Evolutionary conservation across 2,329 filamentous ascomycete genomes (phyloP), one percentile per base, ranked within the genome.

Genomic region (Xylariaceae sp.): DNA sequence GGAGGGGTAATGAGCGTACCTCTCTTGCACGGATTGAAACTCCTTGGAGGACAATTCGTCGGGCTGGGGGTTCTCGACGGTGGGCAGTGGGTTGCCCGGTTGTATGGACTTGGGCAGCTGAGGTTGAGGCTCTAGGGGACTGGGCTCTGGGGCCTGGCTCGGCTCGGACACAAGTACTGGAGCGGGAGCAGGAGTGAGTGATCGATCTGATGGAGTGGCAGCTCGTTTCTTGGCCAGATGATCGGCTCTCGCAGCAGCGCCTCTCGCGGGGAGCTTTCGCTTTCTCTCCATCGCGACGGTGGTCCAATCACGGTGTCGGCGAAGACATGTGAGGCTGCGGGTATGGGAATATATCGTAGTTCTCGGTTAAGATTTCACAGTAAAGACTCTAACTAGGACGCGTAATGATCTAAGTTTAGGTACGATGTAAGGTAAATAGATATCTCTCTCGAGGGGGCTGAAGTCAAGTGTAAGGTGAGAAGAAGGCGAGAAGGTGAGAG

Each of bases 11-110:
- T 32, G 29, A 42, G 45, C 57, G 50, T 64, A 83, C 83, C 83
- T 89, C 60, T 89, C 84, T 42, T 81, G 76, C 31, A 90, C 73
- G 18, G 79, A 79, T 64, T 90, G 87, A 56, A 83, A 91, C 12
- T 89, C 84, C 49, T 74, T 76, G 4, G 65, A 57, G 0, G 82
- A 67, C 6, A 90, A 68, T 47, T 82, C 73, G 7, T 78, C 73
- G 1, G 80, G 66, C 59, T 93, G 87, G 13, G 81, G 71, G 37
- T 78, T 73, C 51, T 83, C 75, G 12, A 89, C 74, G 0, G 82
- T 87, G 2, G 87, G 87, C 24, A 91, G 66, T 13, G 85, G 81
- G 55, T 84, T 79, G 37, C 81, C 81, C 2, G 83, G 65, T 52
- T 75, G 68, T 28, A 89, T 66, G 34, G 77, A 79, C 47, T 72